Conservation (phyloP, 2,329 filamentous ascomycete genomes). For the Pestalotiopsis sp. region DNA sequence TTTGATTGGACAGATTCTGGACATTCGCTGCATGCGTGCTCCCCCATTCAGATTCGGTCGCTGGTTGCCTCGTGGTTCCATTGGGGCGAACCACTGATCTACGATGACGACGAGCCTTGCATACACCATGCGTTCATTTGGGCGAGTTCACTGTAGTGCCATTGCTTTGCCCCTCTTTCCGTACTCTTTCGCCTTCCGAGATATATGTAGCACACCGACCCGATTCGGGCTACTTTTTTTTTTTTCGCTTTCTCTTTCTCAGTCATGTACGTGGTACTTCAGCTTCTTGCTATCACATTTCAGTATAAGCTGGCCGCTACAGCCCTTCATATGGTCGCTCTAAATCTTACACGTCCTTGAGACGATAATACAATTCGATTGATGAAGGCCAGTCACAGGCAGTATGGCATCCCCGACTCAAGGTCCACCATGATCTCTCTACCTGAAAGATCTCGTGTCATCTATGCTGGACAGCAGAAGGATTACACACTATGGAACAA, state of each 20-base stretch:
- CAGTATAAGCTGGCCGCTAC: too few species aligned
- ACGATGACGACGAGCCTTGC: not conserved
- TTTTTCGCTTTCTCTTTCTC: too few species aligned
- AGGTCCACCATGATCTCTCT: not conserved
- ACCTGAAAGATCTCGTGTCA: not conserved
- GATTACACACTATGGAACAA: not conserved
- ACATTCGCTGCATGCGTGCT: not conserved
- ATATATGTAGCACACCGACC: too few species aligned
- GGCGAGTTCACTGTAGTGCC: not conserved
- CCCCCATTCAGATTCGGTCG: too few species aligned
- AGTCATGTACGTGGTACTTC: too few species aligned
- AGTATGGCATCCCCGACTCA: not conserved
- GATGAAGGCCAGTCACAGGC: not conserved
- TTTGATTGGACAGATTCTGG: not conserved
- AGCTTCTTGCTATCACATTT: too few species aligned
- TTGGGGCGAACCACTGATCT: not conserved
- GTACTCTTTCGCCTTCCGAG: too few species aligned
- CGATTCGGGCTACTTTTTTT: too few species aligned
- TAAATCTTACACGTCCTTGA: not conserved
- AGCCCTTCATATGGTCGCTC: too few species aligned
- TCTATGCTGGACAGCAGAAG: not conserved
- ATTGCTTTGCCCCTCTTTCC: not conserved
- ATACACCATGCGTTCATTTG: not conserved
- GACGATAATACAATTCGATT: too few species aligned
- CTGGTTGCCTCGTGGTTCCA: too few species aligned